Base-by-base conservation (phyloP, 495 filamentous ascomycete genomes). In the Aspergillus funiculosus region DNA sequence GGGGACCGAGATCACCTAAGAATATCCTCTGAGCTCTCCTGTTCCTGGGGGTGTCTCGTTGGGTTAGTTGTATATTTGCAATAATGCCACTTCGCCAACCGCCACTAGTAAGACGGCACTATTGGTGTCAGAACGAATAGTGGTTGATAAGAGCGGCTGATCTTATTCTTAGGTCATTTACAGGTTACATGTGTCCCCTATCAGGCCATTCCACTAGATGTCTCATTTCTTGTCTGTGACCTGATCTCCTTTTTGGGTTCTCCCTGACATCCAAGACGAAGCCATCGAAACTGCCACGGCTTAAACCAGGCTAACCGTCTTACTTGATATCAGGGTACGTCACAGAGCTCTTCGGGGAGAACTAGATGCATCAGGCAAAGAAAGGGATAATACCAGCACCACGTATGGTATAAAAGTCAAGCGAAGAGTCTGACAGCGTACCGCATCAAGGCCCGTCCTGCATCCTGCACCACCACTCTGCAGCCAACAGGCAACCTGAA, bases 381-480 rank as follows among this genome's bases (percentile, higher is more conserved):
- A 25, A 10, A 45, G 44, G 37, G 36, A 51, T 52, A 30, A 17
- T 31, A 50, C 53, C 17, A 35, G 35, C 30, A 41, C 34, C 38
- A 47, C 38, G 42, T 52, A 50, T 40, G 24, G 24, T 43, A 56
- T 52, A 52, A 42, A 36, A 31, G 6, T 30, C 42, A 25, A 37
- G 25, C 14, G 38, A 40, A 5, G 28, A 37, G 35, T 36, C 45
- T 41, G 51, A 50, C 42, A 46, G 19, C 17, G 15, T 31, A 27
- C 38, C 13, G 22, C 36, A 27, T 30, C 13, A 32, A 15, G 15
- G 24, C 36, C 10, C 25, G 32, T 44, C 30, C 48, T 51, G 46
- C 54, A 39, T 39, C 54, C 50, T 53, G 54, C 54, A 43, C 31
- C 46, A 38, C 48, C 37, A 24, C 22, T 31, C 48, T 46, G 36